Conservation (phyloP, 345 rosid genomes). For the Turritis glabra region DNA sequence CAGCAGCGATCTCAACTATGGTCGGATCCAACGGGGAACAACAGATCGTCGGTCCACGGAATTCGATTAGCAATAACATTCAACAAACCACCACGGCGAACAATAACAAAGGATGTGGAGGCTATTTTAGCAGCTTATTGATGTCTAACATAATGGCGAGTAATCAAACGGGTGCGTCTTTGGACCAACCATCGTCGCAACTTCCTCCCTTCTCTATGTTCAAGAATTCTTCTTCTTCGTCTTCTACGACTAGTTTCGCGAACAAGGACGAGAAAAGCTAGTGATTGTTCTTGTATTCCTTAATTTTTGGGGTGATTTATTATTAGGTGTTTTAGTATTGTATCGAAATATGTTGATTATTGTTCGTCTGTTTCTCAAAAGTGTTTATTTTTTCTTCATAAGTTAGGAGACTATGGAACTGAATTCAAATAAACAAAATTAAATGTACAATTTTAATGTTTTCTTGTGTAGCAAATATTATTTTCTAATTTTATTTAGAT, state of each 20-base stretch:
- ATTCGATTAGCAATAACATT: slow-evolving; percentile 18
- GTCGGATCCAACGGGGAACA: slow-evolving; percentile 44
- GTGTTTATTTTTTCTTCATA: background rate
- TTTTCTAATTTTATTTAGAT: background rate
- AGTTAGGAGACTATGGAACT: background rate
- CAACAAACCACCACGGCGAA: slow-evolving; percentile 28
- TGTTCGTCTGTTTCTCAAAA: slow-evolving; percentile 19
- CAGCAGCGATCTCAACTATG: slow-evolving; percentile 76
- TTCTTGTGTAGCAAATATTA: background rate
- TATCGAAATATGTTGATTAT: slow-evolving; percentile 26
- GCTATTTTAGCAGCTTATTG: slow-evolving; percentile 52
- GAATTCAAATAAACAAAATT: slow-evolving; percentile 14
- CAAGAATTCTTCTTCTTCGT: slow-evolving; percentile 38
- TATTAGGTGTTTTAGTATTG: slow-evolving; percentile 20
- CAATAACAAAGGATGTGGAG: slow-evolving; percentile 52
- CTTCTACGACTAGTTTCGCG: slow-evolving; percentile 38
- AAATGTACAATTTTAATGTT: slow-evolving; percentile 23
- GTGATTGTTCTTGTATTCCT: background rate
- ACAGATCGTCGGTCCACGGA: slow-evolving; percentile 20
- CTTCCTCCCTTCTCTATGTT: slow-evolving; percentile 51
- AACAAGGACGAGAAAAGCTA: slow-evolving; percentile 49
- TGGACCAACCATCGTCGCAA: slow-evolving; percentile 34
- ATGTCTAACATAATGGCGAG: slow-evolving; percentile 43
- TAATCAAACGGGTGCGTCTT: slow-evolving; percentile 33
- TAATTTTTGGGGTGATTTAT: slow-evolving; percentile 4